Base-by-base conservation (phyloP, 192 early-diverging fungal genomes). In the Umbelopsis isabellina region DNA sequence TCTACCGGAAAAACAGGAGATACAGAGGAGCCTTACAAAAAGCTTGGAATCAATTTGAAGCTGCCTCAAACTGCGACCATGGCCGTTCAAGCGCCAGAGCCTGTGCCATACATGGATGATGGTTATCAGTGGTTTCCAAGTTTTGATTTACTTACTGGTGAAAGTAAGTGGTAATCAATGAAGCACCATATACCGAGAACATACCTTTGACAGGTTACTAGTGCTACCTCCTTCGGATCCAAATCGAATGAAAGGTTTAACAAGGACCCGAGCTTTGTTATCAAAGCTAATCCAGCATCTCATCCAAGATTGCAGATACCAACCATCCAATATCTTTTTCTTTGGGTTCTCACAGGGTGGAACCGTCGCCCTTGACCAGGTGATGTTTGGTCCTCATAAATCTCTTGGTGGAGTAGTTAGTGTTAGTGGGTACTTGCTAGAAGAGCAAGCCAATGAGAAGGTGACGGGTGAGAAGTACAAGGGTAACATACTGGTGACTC, bases 281-380 rank as follows among this genome's bases (percentile, higher is more conserved):
- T 25, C 73, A 18, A 68, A 71, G 18, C 79, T 93, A 18, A 21
- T 91, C 2, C 27, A 80, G 9, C 75, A 85, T 35, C 67, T 80
- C 47, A 73, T 86, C 8, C 52, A 79, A 11, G 46, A 79, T 10
- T 83, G 82, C 65, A 72, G 77, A n/a, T 88, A 82, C 69, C 52
- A 66, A 0, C 65, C 80, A 6, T 61, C 66, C 41, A 74, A 80
- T 22, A 83, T 92, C 33, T 83, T 87, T 47, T 61, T 93, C 3
- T 86, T 94, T 77, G 92, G 92, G 4, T 94, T 93, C 74, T 85
- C 88, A 12, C 90, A 94, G 49, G 92, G 92, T 44, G 92, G 82
- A 3, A 75, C 80, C 5, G 82, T 86, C 16, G 90, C 91, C 33
- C 61, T 94, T 55, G 90, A 93, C 72, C 15, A 88, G 27, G 88